Percentiles rank a stretch among this genome's conserved stretches.
These are phyloP conservation scores for Chloranthus sessilifolius DNA, from an alignment of 164 flowering plant genomes.

Conservation along the genomic window DNA sequence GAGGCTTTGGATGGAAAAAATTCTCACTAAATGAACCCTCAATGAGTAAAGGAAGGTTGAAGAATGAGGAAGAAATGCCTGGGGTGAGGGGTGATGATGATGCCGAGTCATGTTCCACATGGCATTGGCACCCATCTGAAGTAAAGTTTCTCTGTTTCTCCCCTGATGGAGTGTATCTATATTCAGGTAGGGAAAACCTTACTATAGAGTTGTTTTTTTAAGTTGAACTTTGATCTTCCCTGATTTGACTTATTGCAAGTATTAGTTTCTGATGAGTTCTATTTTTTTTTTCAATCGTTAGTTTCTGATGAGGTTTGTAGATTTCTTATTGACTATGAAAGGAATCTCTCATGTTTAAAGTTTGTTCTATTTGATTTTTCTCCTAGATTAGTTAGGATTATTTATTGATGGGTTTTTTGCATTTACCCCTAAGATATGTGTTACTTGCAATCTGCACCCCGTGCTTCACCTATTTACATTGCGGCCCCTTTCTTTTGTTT, in stretches of 20 bases:
- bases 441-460: no score
- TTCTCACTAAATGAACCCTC: constrained; percentile 22
- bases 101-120: constrained; percentile 90
- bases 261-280: no score
- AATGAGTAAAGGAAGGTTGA: constrained; percentile 14
- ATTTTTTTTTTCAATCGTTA: background rate
- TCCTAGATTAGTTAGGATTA: no score
- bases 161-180: constrained; percentile 87
- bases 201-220: background rate
- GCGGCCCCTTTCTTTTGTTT: no score
- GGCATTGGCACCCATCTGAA: constrained; percentile 95
- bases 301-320: background rate
- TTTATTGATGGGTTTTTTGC: no score
- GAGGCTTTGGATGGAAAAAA: constrained; percentile 57
- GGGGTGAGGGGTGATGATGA: constrained; percentile 83
- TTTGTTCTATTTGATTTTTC: no score
- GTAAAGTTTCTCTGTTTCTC: constrained; percentile 72
- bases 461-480: no score
- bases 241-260: no score
- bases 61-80: constrained; percentile 58
- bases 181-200: constrained; percentile 52
- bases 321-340: background rate
- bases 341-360: no score
- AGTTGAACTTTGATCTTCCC: no score
- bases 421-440: no score